A percentile compares a stretch with the other conserved stretches of the same genome.
phyloP scores from a whole-genome alignment of 169 alveolate species.

The Theileria parva region DNA sequence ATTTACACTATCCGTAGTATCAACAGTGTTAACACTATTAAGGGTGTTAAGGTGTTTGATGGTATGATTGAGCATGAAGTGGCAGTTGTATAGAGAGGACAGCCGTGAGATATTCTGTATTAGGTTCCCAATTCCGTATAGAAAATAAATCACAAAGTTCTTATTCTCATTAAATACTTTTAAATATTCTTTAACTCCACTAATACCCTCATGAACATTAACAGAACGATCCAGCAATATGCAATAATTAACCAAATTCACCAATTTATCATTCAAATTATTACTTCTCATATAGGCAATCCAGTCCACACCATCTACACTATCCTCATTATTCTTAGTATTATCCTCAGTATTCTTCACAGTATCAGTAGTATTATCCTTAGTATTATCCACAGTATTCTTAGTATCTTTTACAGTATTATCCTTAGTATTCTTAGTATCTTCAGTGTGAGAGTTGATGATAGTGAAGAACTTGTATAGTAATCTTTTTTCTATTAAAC shows the following conservation, averaged over 20 bases:
- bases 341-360: not conserved
- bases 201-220: conserved; percentile 17
- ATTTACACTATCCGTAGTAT: not conserved
- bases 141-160: conserved; percentile 32
- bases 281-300: conserved; percentile 19
- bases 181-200: conserved; percentile 25
- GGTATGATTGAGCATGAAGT: conserved; percentile 43
- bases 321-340: not conserved
- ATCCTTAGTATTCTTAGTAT: not conserved
- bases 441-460: not conserved
- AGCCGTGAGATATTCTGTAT: conserved; percentile 57
- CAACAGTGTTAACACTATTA: not conserved
- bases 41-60: not conserved
- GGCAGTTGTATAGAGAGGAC: conserved; percentile 35
- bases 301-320: conserved; percentile 22
- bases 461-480: conserved; percentile 23
- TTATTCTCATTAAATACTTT: conserved; percentile 25
- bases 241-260: conserved; percentile 35
- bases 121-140: conserved; percentile 55
- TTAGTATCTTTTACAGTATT: not conserved
- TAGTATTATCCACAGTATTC: not conserved
- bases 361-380: not conserved
- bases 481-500: conserved; percentile 42
- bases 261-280: conserved; percentile 35
- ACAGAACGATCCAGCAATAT: conserved; percentile 31